These are phyloP conservation scores for Russula griseocarnosa DNA, from an alignment of 768 basidiomycete species.

Conservation along the genomic window DNA sequence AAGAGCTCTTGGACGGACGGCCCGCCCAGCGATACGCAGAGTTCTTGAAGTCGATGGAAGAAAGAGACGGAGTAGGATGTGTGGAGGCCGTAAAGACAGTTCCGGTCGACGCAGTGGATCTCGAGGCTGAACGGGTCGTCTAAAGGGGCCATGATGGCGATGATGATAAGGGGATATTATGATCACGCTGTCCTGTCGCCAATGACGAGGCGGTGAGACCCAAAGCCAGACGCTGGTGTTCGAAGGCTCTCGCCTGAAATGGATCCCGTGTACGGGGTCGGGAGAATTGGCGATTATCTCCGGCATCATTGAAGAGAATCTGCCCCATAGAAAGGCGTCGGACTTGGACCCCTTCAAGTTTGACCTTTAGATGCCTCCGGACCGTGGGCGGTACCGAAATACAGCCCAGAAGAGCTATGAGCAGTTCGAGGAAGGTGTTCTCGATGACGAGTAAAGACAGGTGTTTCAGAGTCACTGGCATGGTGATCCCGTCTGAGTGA, in stretches of 20 bases:
- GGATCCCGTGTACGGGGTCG: not conserved
- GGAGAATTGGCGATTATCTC: constrained; percentile 16
- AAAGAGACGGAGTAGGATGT: constrained; percentile 2
- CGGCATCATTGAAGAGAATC: not conserved
- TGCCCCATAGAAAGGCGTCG: not conserved
- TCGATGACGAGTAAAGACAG: constrained; percentile 6
- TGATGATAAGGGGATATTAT: not conserved
- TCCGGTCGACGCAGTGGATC: not conserved
- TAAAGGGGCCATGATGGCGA: constrained; percentile 10
- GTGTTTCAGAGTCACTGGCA: not conserved
- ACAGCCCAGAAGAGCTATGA: not conserved
- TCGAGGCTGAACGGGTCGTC: constrained; percentile 15
- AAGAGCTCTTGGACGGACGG: constrained; percentile 5
- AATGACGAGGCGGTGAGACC: not conserved
- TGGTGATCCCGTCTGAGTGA: not conserved
- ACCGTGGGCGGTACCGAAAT: not conserved
- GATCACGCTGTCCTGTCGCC: too few relatives aligned
- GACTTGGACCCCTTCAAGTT: not conserved
- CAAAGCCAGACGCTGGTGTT: not conserved
- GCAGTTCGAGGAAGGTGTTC: not conserved
- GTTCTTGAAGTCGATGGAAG: constrained; percentile 10
- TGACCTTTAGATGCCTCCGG: constrained; percentile 12
- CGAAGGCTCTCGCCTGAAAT: constrained; percentile 10
- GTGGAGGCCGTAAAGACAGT: constrained; percentile 15
- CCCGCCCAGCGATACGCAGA: not conserved